phyloP scores from a whole-genome alignment of 495 filamentous ascomycete genomes.

The Rostrohypoxylon terebratum region DNA sequence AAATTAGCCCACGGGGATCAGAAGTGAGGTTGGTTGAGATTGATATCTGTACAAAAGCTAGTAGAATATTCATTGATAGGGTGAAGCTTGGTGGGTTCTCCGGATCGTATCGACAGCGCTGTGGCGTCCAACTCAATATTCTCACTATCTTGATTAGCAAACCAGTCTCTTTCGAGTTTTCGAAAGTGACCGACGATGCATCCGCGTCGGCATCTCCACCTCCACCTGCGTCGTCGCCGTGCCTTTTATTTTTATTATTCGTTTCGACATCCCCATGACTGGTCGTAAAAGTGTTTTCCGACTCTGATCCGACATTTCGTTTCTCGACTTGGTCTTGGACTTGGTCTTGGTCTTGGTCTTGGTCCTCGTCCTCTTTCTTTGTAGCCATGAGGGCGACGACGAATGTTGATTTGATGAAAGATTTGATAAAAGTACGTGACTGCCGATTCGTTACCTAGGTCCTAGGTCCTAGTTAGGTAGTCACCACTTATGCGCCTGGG shows the following conservation, averaged over 20 bases:
- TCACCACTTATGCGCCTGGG: constrained; percentile 29
- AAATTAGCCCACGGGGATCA: constrained; percentile 22
- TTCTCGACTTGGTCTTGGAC: constrained; percentile 31
- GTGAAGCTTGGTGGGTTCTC: constrained; percentile 48
- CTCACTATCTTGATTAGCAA: constrained; percentile 20
- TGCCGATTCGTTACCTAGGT: no score
- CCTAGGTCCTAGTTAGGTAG: no score
- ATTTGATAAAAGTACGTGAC: no score
- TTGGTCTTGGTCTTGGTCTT: no score
- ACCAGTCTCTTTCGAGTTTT: not conserved
- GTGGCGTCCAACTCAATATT: constrained; percentile 47
- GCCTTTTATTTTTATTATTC: not conserved
- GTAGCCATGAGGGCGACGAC: no score
- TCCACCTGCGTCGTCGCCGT: no score
- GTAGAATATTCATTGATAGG: constrained; percentile 46
- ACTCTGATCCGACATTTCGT: not conserved
- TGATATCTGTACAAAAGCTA: constrained; percentile 46
- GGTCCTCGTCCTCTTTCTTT: constrained; percentile 13
- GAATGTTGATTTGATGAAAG: no score
- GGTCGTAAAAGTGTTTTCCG: constrained; percentile 11
- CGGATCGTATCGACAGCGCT: constrained; percentile 50
- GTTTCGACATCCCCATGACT: constrained; percentile 14
- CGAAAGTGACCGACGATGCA: not conserved
- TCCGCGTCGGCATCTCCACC: no score
- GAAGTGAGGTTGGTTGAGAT: not conserved